A percentile compares a stretch with the other conserved stretches of the same genome.
phyloP scores from a whole-genome alignment of 495 filamentous ascomycete species.

The Cercophora samala region DNA sequence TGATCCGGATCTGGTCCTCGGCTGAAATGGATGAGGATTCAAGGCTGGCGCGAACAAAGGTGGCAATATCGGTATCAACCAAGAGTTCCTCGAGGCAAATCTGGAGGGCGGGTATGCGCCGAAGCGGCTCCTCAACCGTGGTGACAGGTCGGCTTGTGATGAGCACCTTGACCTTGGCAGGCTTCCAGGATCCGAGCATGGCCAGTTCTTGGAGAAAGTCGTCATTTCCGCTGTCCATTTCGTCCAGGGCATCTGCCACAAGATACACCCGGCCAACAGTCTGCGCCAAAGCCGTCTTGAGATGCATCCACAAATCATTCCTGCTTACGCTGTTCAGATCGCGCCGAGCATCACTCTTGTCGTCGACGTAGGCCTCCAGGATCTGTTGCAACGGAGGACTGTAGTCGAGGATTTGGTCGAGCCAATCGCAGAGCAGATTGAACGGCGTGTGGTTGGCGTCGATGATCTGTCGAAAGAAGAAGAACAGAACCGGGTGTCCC shows the following conservation, averaged over 20 bases:
- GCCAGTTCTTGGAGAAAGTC: slow-evolving; percentile 35
- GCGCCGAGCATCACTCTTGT: not conserved
- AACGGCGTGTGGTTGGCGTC: slow-evolving; percentile 44
- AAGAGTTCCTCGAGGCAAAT: slow-evolving; percentile 39
- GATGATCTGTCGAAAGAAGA: slow-evolving; percentile 57
- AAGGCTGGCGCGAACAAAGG: slow-evolving; percentile 36
- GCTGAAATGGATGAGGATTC: slow-evolving; percentile 14
- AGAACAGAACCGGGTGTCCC: slow-evolving; percentile 44
- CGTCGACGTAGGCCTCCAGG: slow-evolving; percentile 26
- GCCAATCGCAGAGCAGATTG: slow-evolving; percentile 45
- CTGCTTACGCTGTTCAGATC: slow-evolving; percentile 21
- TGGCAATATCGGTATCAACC: slow-evolving; percentile 44
- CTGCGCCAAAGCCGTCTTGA: slow-evolving; percentile 27
- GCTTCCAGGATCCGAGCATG: slow-evolving; percentile 37
- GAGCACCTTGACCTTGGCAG: slow-evolving; percentile 41
- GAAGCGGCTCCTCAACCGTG: slow-evolving; percentile 29
- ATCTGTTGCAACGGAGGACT: slow-evolving; percentile 38
- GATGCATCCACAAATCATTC: slow-evolving; percentile 24
- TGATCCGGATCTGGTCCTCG: slow-evolving; percentile 17
- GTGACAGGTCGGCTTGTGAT: slow-evolving; percentile 44
- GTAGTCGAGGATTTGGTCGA: slow-evolving; percentile 40
- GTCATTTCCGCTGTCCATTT: slow-evolving; percentile 39
- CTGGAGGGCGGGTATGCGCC: slow-evolving; percentile 17
- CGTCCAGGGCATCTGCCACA: slow-evolving; percentile 49
- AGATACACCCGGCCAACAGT: slow-evolving; percentile 40